Evolutionary conservation across 1,284 basidiomycete genomes (phyloP).

Genomic region (Apiotrichum mycotoxinovorans): DNA sequence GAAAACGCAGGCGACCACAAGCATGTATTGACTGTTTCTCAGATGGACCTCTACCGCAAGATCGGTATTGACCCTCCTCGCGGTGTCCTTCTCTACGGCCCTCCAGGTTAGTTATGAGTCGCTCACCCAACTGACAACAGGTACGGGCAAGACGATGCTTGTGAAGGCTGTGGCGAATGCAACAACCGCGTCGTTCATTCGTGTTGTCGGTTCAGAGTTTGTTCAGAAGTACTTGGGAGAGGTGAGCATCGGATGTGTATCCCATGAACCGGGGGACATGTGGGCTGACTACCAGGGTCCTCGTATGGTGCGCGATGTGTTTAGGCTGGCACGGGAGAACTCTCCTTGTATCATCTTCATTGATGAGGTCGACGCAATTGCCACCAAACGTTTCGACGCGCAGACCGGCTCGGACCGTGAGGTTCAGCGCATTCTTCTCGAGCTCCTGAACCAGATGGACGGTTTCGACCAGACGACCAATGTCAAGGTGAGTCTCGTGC

Average conservation of each 20-base stretch:
- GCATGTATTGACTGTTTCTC: background rate
- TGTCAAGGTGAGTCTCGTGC: slow-evolving; percentile 70
- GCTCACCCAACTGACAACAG: slow-evolving; percentile 51
- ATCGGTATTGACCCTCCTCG: slow-evolving; percentile 99
- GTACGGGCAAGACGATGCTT: slow-evolving; percentile 98
- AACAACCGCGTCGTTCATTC: slow-evolving; percentile 95
- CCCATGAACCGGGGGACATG: too few species aligned
- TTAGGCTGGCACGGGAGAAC: slow-evolving; percentile 95
- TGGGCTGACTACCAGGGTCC: slow-evolving; percentile 61
- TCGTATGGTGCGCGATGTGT: slow-evolving; percentile 99
- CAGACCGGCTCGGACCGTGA: slow-evolving; percentile 99
- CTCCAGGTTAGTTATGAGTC: slow-evolving; percentile 63
- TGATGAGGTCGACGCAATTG: slow-evolving; percentile 98
- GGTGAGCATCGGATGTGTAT: slow-evolving; percentile 33
- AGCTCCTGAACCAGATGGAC: slow-evolving; percentile 99
- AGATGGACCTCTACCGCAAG: slow-evolving; percentile 98
- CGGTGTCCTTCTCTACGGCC: slow-evolving; percentile 88
- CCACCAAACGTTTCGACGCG: slow-evolving; percentile 99
- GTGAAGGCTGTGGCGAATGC: slow-evolving; percentile 98
- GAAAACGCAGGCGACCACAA: accelerated
- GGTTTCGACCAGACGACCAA: slow-evolving; percentile 99
- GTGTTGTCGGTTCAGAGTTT: slow-evolving; percentile 97
- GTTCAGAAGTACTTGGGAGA: slow-evolving; percentile 99
- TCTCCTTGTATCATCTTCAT: slow-evolving; percentile 99
- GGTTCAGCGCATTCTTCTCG: slow-evolving; percentile 98